Evolutionary conservation across 2,329 filamentous ascomycete genomes (phyloP).

Genomic region (Coniella lustricola): DNA sequence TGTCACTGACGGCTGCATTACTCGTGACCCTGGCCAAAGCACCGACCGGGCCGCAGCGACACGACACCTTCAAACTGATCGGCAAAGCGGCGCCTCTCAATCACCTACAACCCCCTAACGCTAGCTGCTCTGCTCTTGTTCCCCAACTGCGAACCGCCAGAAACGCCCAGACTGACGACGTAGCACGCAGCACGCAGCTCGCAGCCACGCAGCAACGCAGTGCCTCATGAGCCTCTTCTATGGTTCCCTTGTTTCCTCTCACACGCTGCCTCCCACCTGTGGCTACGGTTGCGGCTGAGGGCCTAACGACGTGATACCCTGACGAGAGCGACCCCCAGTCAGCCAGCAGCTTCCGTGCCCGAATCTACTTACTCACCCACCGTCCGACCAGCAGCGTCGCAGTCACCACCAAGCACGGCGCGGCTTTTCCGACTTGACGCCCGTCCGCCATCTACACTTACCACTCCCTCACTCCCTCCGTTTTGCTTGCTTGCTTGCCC

Average conservation of each 20-base stretch:
- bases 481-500: background rate
- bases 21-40: background rate
- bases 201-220: too few relatives aligned
- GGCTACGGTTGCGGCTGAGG: conserved; percentile 12
- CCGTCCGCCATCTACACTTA: conserved; percentile 6
- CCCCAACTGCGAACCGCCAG: conserved; percentile 3
- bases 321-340: background rate
- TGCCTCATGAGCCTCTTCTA: conserved; percentile 14
- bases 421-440: conserved; percentile 8
- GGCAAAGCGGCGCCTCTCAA: conserved; percentile 5
- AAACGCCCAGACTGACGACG: conserved; percentile 8
- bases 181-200: too few relatives aligned
- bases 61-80: conserved; percentile 1
- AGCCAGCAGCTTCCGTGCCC: background rate
- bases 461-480: too few relatives aligned
- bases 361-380: background rate
- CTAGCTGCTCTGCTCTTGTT: conserved; percentile 14
- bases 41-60: conserved; percentile 3
- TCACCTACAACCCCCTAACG: conserved; percentile 12
- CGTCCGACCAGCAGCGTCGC: too few relatives aligned
- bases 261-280: conserved; percentile 12
- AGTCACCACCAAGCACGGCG: conserved; percentile 1
- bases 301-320: background rate
- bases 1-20: background rate
- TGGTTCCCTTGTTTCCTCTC: conserved; percentile 11